Conservation (phyloP, 768 basidiomycete genomes). For the Lactarius psammicola region DNA sequence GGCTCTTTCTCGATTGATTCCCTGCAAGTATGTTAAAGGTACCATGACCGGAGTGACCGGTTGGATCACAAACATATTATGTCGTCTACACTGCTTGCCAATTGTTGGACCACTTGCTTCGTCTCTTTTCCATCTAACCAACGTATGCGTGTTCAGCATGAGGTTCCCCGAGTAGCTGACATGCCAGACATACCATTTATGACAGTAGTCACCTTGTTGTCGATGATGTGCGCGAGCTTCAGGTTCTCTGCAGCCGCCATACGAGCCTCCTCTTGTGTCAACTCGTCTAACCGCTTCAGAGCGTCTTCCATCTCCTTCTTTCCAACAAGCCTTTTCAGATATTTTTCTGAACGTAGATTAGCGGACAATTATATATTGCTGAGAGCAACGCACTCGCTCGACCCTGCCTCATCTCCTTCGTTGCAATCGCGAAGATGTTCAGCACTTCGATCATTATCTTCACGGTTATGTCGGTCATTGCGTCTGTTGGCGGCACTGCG, state of each 20-base stretch:
- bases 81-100: neutral
- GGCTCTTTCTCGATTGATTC: neutral
- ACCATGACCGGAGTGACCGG: no score
- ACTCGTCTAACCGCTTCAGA: neutral
- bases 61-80: neutral
- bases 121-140: neutral
- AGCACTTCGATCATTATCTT: neutral
- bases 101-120: neutral
- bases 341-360: neutral
- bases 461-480: neutral
- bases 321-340: neutral
- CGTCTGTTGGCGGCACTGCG: neutral
- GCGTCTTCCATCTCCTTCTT: neutral
- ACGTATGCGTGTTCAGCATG: neutral
- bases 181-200: neutral
- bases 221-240: neutral
- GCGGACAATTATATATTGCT: neutral
- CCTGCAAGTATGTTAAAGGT: neutral
- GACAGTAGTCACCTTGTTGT: neutral
- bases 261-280: neutral
- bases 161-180: neutral
- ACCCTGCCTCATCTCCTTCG: neutral
- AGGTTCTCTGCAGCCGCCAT: neutral
- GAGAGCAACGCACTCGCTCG: neutral
- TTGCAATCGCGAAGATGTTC: neutral